A percentile compares a stretch with the other conserved stretches of the same genome.
These are phyloP conservation scores for Cyamopsis tetragonoloba DNA, from an alignment of 306 rosid genomes.

Conservation along the genomic window DNA sequence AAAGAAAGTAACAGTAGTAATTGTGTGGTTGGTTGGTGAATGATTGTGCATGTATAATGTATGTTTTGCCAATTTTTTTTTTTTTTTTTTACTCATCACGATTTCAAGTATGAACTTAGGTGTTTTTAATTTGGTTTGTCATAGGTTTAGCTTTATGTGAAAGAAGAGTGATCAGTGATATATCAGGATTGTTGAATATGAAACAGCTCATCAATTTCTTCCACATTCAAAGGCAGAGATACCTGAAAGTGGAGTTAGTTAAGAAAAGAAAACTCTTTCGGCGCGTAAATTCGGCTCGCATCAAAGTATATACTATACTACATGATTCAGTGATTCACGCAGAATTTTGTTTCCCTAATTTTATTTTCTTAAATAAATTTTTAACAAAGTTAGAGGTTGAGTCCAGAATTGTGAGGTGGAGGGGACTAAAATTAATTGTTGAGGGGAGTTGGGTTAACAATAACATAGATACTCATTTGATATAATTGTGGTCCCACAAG, in stretches of 20 bases:
- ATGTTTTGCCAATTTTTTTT: too few relatives aligned
- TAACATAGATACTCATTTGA: conserved; percentile 17
- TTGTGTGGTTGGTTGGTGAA: conserved; percentile 40
- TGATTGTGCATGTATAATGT: too few relatives aligned
- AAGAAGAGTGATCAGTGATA: too few relatives aligned
- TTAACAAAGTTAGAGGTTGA: background rate
- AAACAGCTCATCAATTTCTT: conserved; percentile 34
- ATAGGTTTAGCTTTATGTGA: conserved; percentile 19
- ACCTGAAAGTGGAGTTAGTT: conserved; percentile 42
- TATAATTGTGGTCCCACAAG: conserved; percentile 34
- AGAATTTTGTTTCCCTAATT: background rate
- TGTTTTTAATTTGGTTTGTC: conserved; percentile 18
- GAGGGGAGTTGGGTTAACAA: background rate
- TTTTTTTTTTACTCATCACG: too few relatives aligned
- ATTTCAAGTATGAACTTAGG: too few relatives aligned
- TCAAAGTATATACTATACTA: conserved; percentile 30
- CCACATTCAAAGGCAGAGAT: conserved; percentile 51
- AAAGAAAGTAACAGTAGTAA: too few relatives aligned
- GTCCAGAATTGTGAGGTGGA: background rate
- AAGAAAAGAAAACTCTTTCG: conserved; percentile 31
- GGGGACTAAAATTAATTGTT: background rate
- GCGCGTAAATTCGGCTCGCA: conserved; percentile 36
- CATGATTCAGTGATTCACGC: conserved; percentile 29
- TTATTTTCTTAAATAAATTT: background rate
- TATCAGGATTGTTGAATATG: conserved; percentile 20